These are phyloP conservation scores for Nitzschia sp. DNA, from an alignment of 108 stramenopile genomes.

Conservation along the genomic window DNA sequence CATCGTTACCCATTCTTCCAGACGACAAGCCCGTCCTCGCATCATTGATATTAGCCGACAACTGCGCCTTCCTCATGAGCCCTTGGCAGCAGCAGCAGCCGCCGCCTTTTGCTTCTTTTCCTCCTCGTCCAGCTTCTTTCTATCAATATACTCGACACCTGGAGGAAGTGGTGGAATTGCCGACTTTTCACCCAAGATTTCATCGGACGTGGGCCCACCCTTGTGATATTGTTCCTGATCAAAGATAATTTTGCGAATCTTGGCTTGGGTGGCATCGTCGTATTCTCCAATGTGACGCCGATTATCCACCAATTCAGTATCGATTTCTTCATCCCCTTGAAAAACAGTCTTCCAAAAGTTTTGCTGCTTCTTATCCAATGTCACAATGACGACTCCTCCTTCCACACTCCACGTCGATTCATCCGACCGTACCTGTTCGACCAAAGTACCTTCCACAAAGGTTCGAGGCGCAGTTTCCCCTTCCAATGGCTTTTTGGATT, in stretches of 20 bases:
- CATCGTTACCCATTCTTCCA: no score
- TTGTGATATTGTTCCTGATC: slow-evolving; percentile 76
- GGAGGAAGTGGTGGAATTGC: slow-evolving; percentile 53
- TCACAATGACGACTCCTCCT: slow-evolving; percentile 55
- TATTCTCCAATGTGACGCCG: slow-evolving; percentile 73
- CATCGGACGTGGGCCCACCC: slow-evolving; percentile 62
- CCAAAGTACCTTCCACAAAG: slow-evolving; percentile 63
- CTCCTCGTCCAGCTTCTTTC: slow-evolving; percentile 53
- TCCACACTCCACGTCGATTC: slow-evolving; percentile 86
- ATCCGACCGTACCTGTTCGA: slow-evolving; percentile 54
- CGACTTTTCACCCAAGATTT: slow-evolving; percentile 41
- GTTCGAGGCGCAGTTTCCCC: slow-evolving; percentile 7
- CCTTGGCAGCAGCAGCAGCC: no score
- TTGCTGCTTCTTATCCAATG: slow-evolving; percentile 65
- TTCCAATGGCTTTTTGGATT: slow-evolving; percentile 34
- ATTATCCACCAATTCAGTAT: slow-evolving; percentile 76
- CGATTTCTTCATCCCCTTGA: slow-evolving; percentile 72
- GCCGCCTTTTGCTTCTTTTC: slow-evolving; percentile 17
- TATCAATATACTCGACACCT: slow-evolving; percentile 79
- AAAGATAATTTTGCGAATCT: slow-evolving; percentile 79
- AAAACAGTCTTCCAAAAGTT: slow-evolving; percentile 82
- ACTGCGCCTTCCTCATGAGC: no score
- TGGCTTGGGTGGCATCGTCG: slow-evolving; percentile 80
- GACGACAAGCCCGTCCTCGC: no score
- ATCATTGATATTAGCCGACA: no score